Evolutionary conservation across 2,329 filamentous ascomycete species (phyloP), one percentile per base, ranked within the genome.

Genomic region (Capronia americana): DNA sequence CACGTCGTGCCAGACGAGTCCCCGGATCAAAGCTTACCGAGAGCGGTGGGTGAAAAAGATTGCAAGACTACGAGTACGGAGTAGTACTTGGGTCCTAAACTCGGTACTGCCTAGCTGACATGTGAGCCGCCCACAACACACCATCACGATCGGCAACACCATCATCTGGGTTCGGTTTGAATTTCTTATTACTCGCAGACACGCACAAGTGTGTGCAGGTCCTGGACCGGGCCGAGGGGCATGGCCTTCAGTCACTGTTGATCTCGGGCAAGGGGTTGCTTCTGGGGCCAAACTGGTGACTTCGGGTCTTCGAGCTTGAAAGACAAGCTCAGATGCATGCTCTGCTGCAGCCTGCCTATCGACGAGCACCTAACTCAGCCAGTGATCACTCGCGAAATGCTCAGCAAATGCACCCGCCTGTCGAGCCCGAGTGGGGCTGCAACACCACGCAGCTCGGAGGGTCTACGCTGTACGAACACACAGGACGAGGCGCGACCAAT

Each of bases 191-290:
- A n/a, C 24, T 17, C 23, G 14, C 10, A 17, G n/a, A 26, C 46
- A 26, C 20, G 46, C 46, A 32, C n/a, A 32, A 28, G 41, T 46
- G 30, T 50, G 57, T 50, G 41, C 57, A 59, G 46, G 57, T 44
- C 17, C 44, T 32, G 57, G 57, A n/a, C 24, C 57, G 57, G 57
- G 44, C 57, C 57, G 57, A 59, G 24, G 44, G 20, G 26, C 41
- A 28, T 59, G 38, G 17, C 14, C 57, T 46, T 44, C 44, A 50
- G 44, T 32, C 57, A 24, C 4, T 30, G 41, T 59, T 50, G 41
- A 59, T 59, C 57, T 50, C 30, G 28, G 38, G 38, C 38, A 44
- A n/a, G 38, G 38, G 38, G 14, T n/a, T n/a, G 38, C 38, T 44
- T 44, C 8, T 14, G 34, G 34, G 34, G 38, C 38, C 38, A 14